Conservation (phyloP, 305 asterid species). For the Solanum chacoense region DNA sequence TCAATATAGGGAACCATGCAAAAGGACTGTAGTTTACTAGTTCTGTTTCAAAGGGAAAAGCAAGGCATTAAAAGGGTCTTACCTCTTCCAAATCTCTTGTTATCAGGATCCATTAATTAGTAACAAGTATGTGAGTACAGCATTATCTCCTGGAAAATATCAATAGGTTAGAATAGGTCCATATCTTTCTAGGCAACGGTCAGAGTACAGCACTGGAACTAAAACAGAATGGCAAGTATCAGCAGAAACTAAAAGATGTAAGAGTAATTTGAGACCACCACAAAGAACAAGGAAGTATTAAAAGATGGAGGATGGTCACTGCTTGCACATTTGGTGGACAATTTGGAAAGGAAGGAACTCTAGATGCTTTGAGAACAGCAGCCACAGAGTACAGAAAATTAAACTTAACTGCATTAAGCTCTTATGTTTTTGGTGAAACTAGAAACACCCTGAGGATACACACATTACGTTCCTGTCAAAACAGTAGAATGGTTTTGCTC, state of each 20-base stretch:
- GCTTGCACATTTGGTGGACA: background rate
- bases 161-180: background rate
- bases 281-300: background rate
- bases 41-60: background rate
- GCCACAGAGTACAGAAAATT: background rate
- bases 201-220: background rate
- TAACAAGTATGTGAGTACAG: conserved; percentile 3
- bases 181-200: background rate
- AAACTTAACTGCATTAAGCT: background rate
- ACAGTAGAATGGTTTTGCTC: background rate
- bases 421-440: background rate
- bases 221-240: background rate
- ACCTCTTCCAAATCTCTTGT: conserved; percentile 40
- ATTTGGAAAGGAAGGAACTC: background rate
- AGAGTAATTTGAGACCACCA: background rate
- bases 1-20: background rate
- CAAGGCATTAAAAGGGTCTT: background rate
- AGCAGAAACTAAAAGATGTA: background rate
- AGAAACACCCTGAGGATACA: background rate
- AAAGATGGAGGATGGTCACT: background rate
- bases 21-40: background rate
- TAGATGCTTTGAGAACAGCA: background rate
- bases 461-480: background rate
- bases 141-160: conserved; percentile 15
- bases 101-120: conserved; percentile 30